Conservation (phyloP, 108 stramenopile species). For the Chaetoceros muelleri region DNA sequence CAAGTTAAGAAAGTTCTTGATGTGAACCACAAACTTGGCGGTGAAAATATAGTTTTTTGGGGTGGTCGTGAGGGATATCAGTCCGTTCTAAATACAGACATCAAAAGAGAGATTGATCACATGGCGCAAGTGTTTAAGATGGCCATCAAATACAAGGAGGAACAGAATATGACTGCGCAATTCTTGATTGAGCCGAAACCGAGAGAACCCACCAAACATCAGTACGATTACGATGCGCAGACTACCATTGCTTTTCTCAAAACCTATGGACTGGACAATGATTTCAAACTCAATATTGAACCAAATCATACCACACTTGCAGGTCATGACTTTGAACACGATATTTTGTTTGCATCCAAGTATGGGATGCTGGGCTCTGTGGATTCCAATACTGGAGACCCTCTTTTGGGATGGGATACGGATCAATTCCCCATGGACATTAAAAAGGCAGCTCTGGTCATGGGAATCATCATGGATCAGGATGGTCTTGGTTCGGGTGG, state of each 20-base stretch:
- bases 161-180: constrained; percentile 31
- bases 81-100: constrained; percentile 39
- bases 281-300: constrained; percentile 60
- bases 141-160: constrained; percentile 38
- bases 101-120: constrained; percentile 51
- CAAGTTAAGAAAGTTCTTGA: constrained; percentile 56
- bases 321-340: constrained; percentile 54
- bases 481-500: constrained; percentile 47
- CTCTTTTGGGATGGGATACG: constrained; percentile 55
- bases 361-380: constrained; percentile 49
- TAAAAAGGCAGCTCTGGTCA: constrained; percentile 34
- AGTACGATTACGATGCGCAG: constrained; percentile 69
- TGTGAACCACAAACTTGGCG: constrained; percentile 44
- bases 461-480: constrained; percentile 35
- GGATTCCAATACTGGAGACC: constrained; percentile 61
- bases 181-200: constrained; percentile 65
- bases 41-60: constrained; percentile 56
- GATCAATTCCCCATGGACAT: constrained; percentile 52
- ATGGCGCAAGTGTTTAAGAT: constrained; percentile 44
- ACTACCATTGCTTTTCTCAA: constrained; percentile 51
- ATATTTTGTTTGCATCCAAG: constrained; percentile 33
- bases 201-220: constrained; percentile 55
- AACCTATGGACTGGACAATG: constrained; percentile 34
- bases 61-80: constrained; percentile 48
- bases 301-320: constrained; percentile 65